Conservation (phyloP, 192 early-diverging fungal genomes). For the Radiomyces spectabilis region DNA sequence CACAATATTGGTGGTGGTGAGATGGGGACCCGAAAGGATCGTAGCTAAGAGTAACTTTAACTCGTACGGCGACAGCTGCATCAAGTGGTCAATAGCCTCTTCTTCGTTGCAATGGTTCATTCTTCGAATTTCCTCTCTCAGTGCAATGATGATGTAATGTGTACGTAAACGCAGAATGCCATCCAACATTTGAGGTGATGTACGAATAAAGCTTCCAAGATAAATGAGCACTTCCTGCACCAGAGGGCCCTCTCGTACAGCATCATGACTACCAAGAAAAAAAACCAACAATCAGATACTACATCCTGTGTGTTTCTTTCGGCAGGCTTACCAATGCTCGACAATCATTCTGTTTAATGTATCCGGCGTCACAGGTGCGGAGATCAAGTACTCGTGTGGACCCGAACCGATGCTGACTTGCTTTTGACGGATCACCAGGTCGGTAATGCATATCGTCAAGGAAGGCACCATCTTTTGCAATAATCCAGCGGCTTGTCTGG, state of each 20-base stretch:
- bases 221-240: constrained; percentile 78
- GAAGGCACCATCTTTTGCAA: constrained; percentile 68
- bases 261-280: constrained; percentile 42
- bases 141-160: constrained; percentile 75
- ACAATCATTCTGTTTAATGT: constrained; percentile 58
- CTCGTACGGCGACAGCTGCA: constrained; percentile 75
- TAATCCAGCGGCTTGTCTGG: constrained; percentile 70
- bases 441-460: constrained; percentile 70
- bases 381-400: constrained; percentile 56
- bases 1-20: constrained; percentile 30
- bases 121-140: constrained; percentile 75
- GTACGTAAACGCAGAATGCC: constrained; percentile 76
- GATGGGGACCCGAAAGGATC: constrained; percentile 52
- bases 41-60: constrained; percentile 64
- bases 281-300: neutral
- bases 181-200: constrained; percentile 58
- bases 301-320: neutral
- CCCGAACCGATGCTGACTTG: constrained; percentile 72
- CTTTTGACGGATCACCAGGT: constrained; percentile 70
- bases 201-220: constrained; percentile 63
- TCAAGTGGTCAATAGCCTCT: constrained; percentile 68
- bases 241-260: constrained; percentile 71
- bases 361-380: constrained; percentile 58
- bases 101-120: constrained; percentile 65
- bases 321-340: constrained; percentile 51